Conservation (phyloP, 2,329 filamentous ascomycete species). For the Pseudogymnoascus sp. region DNA sequence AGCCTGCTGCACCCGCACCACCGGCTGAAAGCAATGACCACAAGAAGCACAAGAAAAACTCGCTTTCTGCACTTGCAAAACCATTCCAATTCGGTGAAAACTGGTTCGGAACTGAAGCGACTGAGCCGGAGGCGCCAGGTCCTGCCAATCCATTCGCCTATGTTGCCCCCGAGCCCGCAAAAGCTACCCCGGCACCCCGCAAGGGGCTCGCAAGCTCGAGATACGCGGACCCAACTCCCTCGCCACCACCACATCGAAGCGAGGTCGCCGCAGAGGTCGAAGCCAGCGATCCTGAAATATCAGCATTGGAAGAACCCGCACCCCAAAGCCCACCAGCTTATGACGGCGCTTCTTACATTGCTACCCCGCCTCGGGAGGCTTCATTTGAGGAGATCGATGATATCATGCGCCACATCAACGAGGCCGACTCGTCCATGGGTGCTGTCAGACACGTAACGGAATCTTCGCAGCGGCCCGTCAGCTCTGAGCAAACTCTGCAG, state of each 20-base stretch:
- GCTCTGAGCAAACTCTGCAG: conserved; percentile 4
- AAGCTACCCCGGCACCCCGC: conserved; percentile 7
- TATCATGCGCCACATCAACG: conserved; percentile 79
- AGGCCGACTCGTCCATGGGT: conserved; percentile 63
- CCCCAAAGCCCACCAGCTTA: not conserved
- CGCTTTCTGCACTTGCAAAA: conserved; percentile 62
- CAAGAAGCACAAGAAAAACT: conserved; percentile 37
- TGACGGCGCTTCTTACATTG: not conserved
- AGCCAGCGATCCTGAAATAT: not conserved
- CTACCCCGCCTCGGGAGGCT: conserved; percentile 17
- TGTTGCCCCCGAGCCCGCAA: conserved; percentile 9
- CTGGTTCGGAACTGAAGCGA: not conserved
- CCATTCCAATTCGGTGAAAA: conserved; percentile 44
- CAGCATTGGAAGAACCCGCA: not conserved
- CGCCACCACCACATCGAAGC: not conserved
- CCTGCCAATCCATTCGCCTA: not conserved
- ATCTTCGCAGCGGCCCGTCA: conserved; percentile 33
- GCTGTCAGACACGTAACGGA: conserved; percentile 46
- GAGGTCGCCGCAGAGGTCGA: not conserved
- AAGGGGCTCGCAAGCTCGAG: conserved; percentile 1
- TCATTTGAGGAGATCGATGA: conserved; percentile 81
- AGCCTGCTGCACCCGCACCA: not conserved
- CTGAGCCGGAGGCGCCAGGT: not conserved
- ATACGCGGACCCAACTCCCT: not conserved
- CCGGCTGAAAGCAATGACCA: not conserved